Evolutionary conservation across 352 stramenopile genomes (phyloP).

Genomic region (Pythium aphanidermatum): DNA sequence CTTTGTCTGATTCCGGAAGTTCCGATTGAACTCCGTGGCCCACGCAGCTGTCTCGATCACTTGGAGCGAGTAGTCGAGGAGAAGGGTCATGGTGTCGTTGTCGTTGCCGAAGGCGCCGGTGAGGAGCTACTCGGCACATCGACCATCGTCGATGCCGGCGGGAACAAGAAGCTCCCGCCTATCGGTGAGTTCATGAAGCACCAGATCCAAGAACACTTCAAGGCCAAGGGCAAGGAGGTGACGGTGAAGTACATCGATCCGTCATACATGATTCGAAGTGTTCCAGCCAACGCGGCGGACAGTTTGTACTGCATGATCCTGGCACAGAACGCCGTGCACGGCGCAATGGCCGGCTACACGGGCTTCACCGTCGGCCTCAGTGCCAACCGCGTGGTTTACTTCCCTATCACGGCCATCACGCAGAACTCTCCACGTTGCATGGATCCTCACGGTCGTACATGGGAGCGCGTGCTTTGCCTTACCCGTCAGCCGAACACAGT

Average conservation of each 20-base stretch:
- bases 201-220: constrained; percentile 92
- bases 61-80: constrained; percentile 89
- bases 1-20: constrained; percentile 98
- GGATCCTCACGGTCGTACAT: constrained; percentile 84
- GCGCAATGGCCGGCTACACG: constrained; percentile 97
- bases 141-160: constrained; percentile 87
- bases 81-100: constrained; percentile 96
- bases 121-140: constrained; percentile 93
- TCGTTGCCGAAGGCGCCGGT: constrained; percentile 96
- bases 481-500: constrained; percentile 94
- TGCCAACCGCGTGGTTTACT: constrained; percentile 95
- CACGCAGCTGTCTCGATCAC: constrained; percentile 88
- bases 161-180: constrained; percentile 94
- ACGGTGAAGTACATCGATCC: constrained; percentile 98
- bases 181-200: constrained; percentile 97
- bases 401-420: constrained; percentile 83
- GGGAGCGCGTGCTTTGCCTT: constrained; percentile 93
- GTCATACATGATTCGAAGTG: constrained; percentile 95
- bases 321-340: constrained; percentile 97
- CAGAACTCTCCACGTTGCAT: constrained; percentile 87
- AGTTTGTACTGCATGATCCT: constrained; percentile 97
- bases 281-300: constrained; percentile 92
- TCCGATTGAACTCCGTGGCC: constrained; percentile 92
- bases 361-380: constrained; percentile 96
- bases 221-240: constrained; percentile 74